These are phyloP conservation scores for Simmondsia chinensis DNA, from an alignment of 148 eudicot genomes.

Conservation along the genomic window DNA sequence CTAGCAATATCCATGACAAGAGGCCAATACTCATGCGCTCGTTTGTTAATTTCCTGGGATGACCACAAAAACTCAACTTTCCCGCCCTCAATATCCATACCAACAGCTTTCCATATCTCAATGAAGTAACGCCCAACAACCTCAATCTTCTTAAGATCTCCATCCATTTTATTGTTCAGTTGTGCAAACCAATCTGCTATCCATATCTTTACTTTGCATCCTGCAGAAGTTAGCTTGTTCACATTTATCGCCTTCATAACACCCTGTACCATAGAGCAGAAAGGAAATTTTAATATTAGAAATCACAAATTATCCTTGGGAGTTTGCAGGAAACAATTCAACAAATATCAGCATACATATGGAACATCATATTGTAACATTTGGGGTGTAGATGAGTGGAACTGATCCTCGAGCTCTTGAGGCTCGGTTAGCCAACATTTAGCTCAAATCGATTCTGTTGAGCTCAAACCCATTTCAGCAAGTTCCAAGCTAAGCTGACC, in stretches of 20 bases:
- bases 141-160: slow-evolving; percentile 82
- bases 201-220: slow-evolving; percentile 91
- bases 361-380: no score
- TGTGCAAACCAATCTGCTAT: slow-evolving; percentile 97
- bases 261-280: slow-evolving; percentile 42
- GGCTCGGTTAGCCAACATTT: no score
- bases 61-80: slow-evolving; percentile 89
- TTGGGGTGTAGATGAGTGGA: no score
- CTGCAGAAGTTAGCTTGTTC: slow-evolving; percentile 76
- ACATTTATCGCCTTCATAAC: slow-evolving; percentile 86
- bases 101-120: slow-evolving; percentile 92
- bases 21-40: slow-evolving; percentile 87
- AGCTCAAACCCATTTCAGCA: no score
- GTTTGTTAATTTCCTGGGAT: slow-evolving; percentile 59
- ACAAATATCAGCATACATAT: no score
- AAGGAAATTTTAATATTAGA: background rate
- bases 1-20: slow-evolving; percentile 89
- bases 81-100: slow-evolving; percentile 60
- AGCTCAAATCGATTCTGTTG: no score
- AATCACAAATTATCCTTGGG: no score
- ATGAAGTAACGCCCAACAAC: slow-evolving; percentile 73
- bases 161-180: slow-evolving; percentile 89
- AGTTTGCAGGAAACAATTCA: no score
- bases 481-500: no score
- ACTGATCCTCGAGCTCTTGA: no score